Percentiles rank a stretch among this genome's conserved stretches.
phyloP scores from a whole-genome alignment of 306 rosid species.

The Chamaecrista fasciculata region DNA sequence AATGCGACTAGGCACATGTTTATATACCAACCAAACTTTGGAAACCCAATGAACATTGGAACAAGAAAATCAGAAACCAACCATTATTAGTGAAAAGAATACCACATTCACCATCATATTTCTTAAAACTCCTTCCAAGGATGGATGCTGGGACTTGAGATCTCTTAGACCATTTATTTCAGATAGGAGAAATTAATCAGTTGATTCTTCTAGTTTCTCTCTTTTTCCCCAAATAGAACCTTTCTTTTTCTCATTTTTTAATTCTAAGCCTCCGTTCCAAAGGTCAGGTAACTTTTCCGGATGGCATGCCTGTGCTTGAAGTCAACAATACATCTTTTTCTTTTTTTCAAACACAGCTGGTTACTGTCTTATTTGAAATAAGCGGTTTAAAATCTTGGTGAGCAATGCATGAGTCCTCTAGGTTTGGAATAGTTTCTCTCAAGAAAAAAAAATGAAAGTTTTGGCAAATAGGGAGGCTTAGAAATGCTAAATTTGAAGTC shows the following conservation, averaged over 20 bases:
- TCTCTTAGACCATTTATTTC: neutral
- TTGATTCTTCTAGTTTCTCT: neutral
- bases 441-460: neutral
- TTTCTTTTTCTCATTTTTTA: neutral
- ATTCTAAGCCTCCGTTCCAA: neutral
- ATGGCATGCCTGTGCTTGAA: neutral
- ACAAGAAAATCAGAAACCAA: neutral
- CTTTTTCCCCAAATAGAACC: neutral
- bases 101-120: neutral
- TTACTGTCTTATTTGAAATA: neutral
- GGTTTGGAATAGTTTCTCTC: neutral
- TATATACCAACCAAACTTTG: neutral
- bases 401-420: neutral
- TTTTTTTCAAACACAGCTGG: neutral
- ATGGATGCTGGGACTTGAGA: neutral
- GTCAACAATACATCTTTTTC: neutral
- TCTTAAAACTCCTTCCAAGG: neutral
- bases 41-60: neutral
- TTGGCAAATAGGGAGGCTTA: neutral
- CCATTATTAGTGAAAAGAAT: neutral
- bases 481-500: neutral
- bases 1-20: neutral
- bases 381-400: neutral
- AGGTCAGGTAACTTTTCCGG: neutral
- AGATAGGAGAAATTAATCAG: neutral